Base-by-base conservation (phyloP, 352 stramenopile species). In the Phytopythium montanum region DNA sequence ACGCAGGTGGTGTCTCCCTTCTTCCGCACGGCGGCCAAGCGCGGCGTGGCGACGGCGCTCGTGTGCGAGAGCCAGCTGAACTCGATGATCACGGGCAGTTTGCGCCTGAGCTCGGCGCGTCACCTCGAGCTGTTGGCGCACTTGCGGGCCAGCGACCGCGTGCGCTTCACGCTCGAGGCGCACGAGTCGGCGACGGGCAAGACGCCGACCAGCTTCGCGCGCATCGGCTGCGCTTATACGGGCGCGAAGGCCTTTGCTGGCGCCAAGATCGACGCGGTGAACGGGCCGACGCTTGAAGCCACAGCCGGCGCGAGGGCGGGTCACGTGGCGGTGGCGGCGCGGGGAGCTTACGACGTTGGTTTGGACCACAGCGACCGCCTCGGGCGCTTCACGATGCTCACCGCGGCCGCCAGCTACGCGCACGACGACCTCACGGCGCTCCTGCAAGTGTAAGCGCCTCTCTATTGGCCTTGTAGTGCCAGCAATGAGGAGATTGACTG, bases 291-390 rank as follows among this genome's bases (percentile, higher is more conserved):
- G 41, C 61, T 92, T 29, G 68, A 90, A 52, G 79, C 71, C 5
- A 88, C 80, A 25, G 54, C 79, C 34, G 80, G 80, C 29, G 79
- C 68, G 0, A 75, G 67, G 14, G 19, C 85, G 21, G 80, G 79
- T 23, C 63, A 75, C 10, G 26, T 88, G 21, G 69, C 72, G 0
- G 14, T 87, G 4, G 82, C 78, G 0, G 54, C 82, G 9, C 62
- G 88, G 19, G 81, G 75, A n/a, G 80, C 80, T 7, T 92, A 92
- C 51, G 83, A 92, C 62, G 83, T 92, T 25, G 83, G 83, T 39
- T 59, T 92, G 18, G 83, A 92, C 68, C 76, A 90, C 63, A 90
- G 80, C 52, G 83, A 92, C 62, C 68, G 80, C 38, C 66, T 88
- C 0, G 83, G 83, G 0, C 73, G 76, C 29, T 77, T 90, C 42